Evolutionary conservation across 495 filamentous ascomycete species (phyloP).

Genomic region (Penicillium macrosclerotiorum): DNA sequence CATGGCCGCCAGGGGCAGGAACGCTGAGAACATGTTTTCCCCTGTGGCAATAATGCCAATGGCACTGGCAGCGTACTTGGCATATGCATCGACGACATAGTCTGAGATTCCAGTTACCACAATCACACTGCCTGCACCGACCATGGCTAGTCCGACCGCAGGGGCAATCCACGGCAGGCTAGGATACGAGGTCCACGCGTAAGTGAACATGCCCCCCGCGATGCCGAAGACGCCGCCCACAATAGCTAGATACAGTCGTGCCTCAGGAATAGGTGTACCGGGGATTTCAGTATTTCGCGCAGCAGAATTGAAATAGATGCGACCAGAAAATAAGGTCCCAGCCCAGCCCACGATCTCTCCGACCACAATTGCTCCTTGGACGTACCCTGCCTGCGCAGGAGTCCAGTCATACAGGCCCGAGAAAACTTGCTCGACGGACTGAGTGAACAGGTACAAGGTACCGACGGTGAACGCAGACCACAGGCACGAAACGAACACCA

Average conservation of each 20-base stretch:
- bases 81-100: conserved; percentile 36
- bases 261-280: conserved; percentile 34
- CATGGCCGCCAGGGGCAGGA: conserved; percentile 39
- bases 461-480: conserved; percentile 53
- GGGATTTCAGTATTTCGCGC: conserved; percentile 29
- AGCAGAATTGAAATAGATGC: conserved; percentile 31
- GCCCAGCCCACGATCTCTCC: conserved; percentile 33
- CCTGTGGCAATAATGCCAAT: conserved; percentile 35
- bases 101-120: conserved; percentile 29
- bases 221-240: conserved; percentile 29
- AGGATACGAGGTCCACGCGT: conserved; percentile 38
- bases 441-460: conserved; percentile 50
- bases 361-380: conserved; percentile 39
- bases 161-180: conserved; percentile 37
- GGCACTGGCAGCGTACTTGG: conserved; percentile 33
- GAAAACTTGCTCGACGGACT: conserved; percentile 44
- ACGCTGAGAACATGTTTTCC: conserved; percentile 37
- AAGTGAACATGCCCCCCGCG: conserved; percentile 38
- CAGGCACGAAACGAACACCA: conserved; percentile 49
- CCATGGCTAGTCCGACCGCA: conserved; percentile 36
- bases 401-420: conserved; percentile 31
- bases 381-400: conserved; percentile 31
- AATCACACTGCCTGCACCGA: conserved; percentile 29
- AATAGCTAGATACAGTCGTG: conserved; percentile 35
- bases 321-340: conserved; percentile 20